Conservation (phyloP, 768 basidiomycete species). For the Tulasnella sp. region DNA sequence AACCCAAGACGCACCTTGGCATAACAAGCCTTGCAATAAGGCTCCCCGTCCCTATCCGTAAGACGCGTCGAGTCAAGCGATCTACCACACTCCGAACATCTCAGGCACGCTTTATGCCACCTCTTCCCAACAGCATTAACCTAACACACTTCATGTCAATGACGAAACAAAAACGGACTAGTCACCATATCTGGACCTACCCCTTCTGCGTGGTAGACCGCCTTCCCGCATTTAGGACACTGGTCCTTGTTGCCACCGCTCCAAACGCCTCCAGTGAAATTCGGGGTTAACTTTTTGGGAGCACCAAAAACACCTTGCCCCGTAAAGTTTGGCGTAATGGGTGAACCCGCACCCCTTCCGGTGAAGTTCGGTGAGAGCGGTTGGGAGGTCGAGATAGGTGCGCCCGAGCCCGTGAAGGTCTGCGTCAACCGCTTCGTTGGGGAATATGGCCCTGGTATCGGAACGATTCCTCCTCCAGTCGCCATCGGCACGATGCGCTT, state of each 20-base stretch:
- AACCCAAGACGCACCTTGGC: slow-evolving; percentile 47
- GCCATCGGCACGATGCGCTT: slow-evolving; percentile 22
- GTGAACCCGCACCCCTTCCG: background rate
- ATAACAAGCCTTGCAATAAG: slow-evolving; percentile 69
- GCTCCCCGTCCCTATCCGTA: slow-evolving; percentile 70
- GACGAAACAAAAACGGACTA: background rate
- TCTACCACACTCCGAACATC: slow-evolving; percentile 69
- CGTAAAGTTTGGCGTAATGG: slow-evolving; percentile 13
- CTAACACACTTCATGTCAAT: slow-evolving; percentile 37
- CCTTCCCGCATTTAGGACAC: slow-evolving; percentile 68
- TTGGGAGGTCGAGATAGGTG: background rate
- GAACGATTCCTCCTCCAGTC: slow-evolving; percentile 15
- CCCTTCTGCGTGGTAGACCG: slow-evolving; percentile 84
- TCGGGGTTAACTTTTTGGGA: slow-evolving; percentile 31
- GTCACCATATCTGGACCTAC: slow-evolving; percentile 37
- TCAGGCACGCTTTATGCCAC: slow-evolving; percentile 70
- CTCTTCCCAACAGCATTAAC: slow-evolving; percentile 78
- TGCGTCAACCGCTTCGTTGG: slow-evolving; percentile 24
- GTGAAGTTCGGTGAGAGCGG: background rate
- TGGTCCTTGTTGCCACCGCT: slow-evolving; percentile 52
- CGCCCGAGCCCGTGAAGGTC: slow-evolving; percentile 9
- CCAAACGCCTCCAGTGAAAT: slow-evolving; percentile 37
- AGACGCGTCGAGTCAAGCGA: slow-evolving; percentile 66
- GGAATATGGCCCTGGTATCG: slow-evolving; percentile 17
- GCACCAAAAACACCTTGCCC: slow-evolving; percentile 1